Conservation (phyloP, 2,329 filamentous ascomycete species). For the Acephala macrosclerotiorum region DNA sequence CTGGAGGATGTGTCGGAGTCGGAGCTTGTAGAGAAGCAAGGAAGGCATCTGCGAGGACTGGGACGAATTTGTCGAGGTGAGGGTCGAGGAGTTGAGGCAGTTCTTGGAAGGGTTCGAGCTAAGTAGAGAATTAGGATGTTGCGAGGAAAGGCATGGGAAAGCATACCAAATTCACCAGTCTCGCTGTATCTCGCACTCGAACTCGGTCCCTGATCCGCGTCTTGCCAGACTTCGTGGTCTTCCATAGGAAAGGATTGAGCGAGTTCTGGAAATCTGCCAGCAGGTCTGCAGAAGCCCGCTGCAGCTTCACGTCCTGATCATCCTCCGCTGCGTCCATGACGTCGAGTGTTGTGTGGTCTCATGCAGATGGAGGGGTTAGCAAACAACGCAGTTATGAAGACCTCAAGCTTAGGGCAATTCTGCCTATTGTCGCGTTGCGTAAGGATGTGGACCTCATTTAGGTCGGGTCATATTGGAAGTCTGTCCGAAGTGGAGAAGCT, state of each 20-base stretch:
- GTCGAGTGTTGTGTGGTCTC: not conserved
- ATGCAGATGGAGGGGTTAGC: constrained; percentile 10
- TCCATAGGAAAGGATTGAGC: constrained; percentile 60
- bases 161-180: constrained; percentile 55
- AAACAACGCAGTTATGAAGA: not conserved
- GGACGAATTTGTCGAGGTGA: constrained; percentile 78
- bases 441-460: not conserved
- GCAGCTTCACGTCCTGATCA: constrained; percentile 68
- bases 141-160: not conserved
- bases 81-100: constrained; percentile 92
- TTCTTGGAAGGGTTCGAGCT: constrained; percentile 90
- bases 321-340: constrained; percentile 67
- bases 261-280: constrained; percentile 64
- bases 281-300: constrained; percentile 65
- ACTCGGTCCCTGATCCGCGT: constrained; percentile 56
- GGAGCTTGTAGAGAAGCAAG: constrained; percentile 67
- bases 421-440: not conserved
- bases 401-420: not conserved
- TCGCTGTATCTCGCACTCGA: constrained; percentile 56
- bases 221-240: constrained; percentile 54
- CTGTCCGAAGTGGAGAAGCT: not conserved
- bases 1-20: constrained; percentile 48
- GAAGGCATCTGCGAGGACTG: constrained; percentile 78
- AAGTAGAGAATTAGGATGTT: not conserved
- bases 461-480: not conserved